A percentile compares a stretch with the other conserved stretches of the same genome.
These are phyloP conservation scores for Angomonas deanei DNA, from an alignment of 208 protist genomes.

Conservation along the genomic window DNA sequence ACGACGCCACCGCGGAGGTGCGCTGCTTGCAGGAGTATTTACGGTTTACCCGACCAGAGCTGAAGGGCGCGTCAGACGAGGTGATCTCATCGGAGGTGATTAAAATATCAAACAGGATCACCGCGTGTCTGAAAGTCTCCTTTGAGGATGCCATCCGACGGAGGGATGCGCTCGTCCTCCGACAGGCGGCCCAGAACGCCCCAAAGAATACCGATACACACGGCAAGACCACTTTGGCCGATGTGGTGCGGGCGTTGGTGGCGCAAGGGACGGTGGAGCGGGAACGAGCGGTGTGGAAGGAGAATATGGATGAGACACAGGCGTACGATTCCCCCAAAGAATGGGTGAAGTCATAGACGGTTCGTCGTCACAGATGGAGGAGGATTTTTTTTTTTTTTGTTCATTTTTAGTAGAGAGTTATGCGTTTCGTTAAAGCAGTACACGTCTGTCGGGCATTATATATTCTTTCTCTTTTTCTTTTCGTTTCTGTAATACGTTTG, in stretches of 20 bases:
- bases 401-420: slow-evolving; percentile 1
- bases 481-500: too few species aligned
- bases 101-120: slow-evolving; percentile 60
- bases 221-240: neutral
- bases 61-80: slow-evolving; percentile 18
- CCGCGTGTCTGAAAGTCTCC: slow-evolving; percentile 45
- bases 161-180: slow-evolving; percentile 71
- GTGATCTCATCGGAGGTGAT: slow-evolving; percentile 51
- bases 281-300: slow-evolving; percentile 51
- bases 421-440: neutral
- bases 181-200: slow-evolving; percentile 33
- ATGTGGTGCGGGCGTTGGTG: neutral
- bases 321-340: neutral
- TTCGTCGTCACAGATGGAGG: neutral
- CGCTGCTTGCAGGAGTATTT: slow-evolving; percentile 77
- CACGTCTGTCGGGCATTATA: neutral
- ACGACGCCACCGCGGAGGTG: slow-evolving; percentile 90
- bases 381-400: neutral
- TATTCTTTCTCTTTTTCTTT: neutral
- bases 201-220: neutral
- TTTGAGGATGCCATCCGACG: slow-evolving; percentile 74
- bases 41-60: slow-evolving; percentile 50
- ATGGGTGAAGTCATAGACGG: neutral
- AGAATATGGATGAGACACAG: slow-evolving; percentile 51
- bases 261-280: slow-evolving; percentile 30